A percentile compares a stretch with the other conserved stretches of the same genome.
Conservation (phyloP, 495 filamentous ascomycete species). For the Usnea hakonensis region DNA sequence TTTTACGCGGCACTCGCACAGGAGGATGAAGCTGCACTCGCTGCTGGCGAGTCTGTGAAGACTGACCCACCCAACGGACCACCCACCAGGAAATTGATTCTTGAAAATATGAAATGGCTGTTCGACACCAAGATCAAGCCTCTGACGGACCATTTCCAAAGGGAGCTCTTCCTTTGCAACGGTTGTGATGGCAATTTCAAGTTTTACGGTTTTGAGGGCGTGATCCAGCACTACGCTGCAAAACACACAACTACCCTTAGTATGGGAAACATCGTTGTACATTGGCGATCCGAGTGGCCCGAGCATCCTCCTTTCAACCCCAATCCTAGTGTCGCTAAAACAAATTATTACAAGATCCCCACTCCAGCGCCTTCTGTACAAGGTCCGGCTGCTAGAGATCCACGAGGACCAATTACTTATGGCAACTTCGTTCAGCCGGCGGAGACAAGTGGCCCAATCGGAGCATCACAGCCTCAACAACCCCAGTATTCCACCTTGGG, state of each 20-base stretch:
- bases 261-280: constrained; percentile 57
- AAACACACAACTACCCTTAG: constrained; percentile 67
- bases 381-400: neutral
- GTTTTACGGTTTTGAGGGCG: constrained; percentile 64
- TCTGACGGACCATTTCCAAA: constrained; percentile 49
- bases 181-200: constrained; percentile 54
- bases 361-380: constrained; percentile 14
- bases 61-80: constrained; percentile 45
- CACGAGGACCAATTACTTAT: constrained; percentile 10
- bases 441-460: neutral
- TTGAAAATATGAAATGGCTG: constrained; percentile 83
- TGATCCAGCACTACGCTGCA: constrained; percentile 72
- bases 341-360: constrained; percentile 26
- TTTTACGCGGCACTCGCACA: constrained; percentile 54
- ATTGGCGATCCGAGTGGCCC: constrained; percentile 77
- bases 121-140: constrained; percentile 69
- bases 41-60: constrained; percentile 34
- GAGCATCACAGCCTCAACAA: neutral
- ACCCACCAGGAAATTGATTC: constrained; percentile 50
- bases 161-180: constrained; percentile 69
- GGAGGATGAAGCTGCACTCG: constrained; percentile 38
- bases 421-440: neutral
- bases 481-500: constrained; percentile 1
- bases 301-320: constrained; percentile 60
- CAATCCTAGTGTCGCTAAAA: constrained; percentile 40